phyloP scores from a whole-genome alignment of 495 filamentous ascomycete species.

The Daldinia caldariorum region DNA sequence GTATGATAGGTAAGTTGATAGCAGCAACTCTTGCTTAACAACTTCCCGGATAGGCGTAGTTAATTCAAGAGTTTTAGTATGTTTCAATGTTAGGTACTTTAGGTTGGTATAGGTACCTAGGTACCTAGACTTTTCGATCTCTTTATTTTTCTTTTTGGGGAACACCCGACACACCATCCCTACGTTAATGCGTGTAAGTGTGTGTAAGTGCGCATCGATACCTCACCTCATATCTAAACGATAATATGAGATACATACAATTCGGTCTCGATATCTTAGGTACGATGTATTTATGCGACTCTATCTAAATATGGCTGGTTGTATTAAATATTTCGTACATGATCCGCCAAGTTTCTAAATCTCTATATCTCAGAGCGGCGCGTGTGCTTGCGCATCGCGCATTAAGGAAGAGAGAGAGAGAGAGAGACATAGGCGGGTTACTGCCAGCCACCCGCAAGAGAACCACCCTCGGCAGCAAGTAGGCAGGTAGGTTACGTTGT shows the following conservation, averaged over 20 bases:
- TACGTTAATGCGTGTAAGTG: too few relatives aligned
- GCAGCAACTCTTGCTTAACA: constrained; percentile 1
- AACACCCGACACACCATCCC: neutral
- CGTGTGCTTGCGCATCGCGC: constrained; percentile 34
- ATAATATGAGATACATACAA: neutral
- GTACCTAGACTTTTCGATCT: neutral
- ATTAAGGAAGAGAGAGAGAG: constrained; percentile 21
- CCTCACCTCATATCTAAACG: too few relatives aligned
- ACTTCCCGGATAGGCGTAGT: constrained; percentile 37
- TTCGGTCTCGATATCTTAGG: neutral
- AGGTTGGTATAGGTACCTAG: too few relatives aligned
- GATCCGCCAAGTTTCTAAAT: constrained; percentile 16
- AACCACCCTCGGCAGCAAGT: neutral
- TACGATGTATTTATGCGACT: neutral
- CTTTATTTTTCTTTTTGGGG: neutral
- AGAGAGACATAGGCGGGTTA: constrained; percentile 8
- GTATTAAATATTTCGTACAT: constrained; percentile 40
- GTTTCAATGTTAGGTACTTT: neutral
- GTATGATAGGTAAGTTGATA: too few relatives aligned
- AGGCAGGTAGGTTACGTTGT: constrained; percentile 37
- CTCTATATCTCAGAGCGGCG: constrained; percentile 28
- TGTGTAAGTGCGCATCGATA: too few relatives aligned
- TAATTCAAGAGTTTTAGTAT: constrained; percentile 15
- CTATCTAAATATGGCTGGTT: constrained; percentile 25
- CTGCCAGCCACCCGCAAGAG: constrained; percentile 28